These are phyloP conservation scores for Phytophthora lateralis DNA, from an alignment of 352 stramenopile genomes.

Conservation along the genomic window DNA sequence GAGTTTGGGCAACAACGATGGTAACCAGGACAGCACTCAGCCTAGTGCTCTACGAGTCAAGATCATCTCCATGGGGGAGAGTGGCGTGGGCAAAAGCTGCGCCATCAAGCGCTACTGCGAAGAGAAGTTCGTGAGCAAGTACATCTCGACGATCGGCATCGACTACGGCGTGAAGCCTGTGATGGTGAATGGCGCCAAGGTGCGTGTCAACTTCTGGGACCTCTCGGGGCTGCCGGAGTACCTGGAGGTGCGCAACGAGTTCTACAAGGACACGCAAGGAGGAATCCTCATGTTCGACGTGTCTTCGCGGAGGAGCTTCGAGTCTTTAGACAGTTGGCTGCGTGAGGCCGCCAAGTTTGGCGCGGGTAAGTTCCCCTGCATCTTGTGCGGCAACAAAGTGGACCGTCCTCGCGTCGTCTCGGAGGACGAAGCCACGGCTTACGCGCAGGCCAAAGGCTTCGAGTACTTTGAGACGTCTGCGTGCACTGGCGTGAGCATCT, in stretches of 20 bases:
- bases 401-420: constrained; percentile 78
- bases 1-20: constrained; percentile 35
- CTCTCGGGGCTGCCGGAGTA: constrained; percentile 93
- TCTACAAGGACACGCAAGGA: constrained; percentile 94
- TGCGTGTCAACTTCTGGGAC: constrained; percentile 96
- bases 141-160: constrained; percentile 96
- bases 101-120: constrained; percentile 97
- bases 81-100: constrained; percentile 93
- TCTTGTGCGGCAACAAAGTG: constrained; percentile 93
- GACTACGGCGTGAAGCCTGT: constrained; percentile 95
- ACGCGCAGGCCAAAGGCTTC: constrained; percentile 76
- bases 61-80: constrained; percentile 93
- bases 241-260: constrained; percentile 96
- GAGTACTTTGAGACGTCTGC: constrained; percentile 94
- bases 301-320: constrained; percentile 77
- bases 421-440: constrained; percentile 81
- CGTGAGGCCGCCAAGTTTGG: constrained; percentile 89
- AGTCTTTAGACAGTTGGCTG: constrained; percentile 89
- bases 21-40: constrained; percentile 38
- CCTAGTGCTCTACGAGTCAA: constrained; percentile 86
- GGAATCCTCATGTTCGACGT: constrained; percentile 84
- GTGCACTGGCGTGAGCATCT: constrained; percentile 86
- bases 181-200: constrained; percentile 66
- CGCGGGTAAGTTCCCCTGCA: constrained; percentile 82
- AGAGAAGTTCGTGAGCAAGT: constrained; percentile 94